Base-by-base conservation (phyloP, 2,329 filamentous ascomycete genomes). In the Herpotrichia juniperi region DNA sequence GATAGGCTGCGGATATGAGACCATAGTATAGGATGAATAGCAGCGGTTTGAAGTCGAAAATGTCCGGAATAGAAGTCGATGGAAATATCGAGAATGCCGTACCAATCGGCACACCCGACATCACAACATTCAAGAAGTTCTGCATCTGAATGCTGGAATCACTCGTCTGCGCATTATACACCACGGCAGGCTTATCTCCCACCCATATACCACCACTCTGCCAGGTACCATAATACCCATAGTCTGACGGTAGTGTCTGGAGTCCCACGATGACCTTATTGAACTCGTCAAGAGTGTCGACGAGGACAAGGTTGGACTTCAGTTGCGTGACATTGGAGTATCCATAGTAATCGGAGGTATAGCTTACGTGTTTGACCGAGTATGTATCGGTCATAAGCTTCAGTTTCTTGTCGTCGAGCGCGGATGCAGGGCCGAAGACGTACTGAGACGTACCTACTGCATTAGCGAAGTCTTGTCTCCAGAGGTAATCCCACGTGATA, bases 1-100 rank as follows among this genome's bases (percentile, higher is more conserved):
- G 91, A 63, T 89, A 93, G 1, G 86, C 85, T 2, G 83, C 81
- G 70, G 93, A 84, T 1, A 87, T 89, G 8, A 96, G 80, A 9
- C 87, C 85, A 68, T 93, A 88, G 73, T 96, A 96, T n/a, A 89
- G 79, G 40, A 93, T 64, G 47, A 68, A 67, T 32, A 62, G 54
- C n/a, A 63, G 31, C 1, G 58, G 84, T 46, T 91, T 80, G 84
- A 83, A 30, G 11, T 59, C 48, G 16, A 52, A 56, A 2, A 62
- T 22, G 0, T 26, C 14, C 1, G 62, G 63, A 1, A 61, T 51
- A 21, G 12, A 8, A 9, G 50, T 55, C 1, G 22, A 30, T 3
- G 62, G 55, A 34, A 67, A 66, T 4, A 31, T 24, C 16, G 53
- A 52, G 39, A 58, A 64, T 4, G 56, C 54, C 2, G 57, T 42